Conservation (phyloP, 345 rosid genomes). For the Punica granatum region DNA sequence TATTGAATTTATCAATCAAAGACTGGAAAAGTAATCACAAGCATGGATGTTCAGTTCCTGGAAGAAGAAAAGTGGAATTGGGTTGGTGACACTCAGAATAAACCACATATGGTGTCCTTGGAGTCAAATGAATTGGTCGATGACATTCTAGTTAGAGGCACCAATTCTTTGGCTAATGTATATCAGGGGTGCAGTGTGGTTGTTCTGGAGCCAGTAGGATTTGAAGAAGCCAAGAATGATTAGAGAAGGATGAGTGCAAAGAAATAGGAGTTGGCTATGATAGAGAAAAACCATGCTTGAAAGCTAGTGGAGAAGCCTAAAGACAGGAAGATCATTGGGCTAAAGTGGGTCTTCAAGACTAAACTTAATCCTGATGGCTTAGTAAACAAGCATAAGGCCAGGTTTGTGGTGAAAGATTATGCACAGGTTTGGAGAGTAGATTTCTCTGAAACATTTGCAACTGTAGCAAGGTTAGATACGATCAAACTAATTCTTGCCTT, state of each 20-base stretch:
- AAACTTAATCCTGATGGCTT: slow-evolving; percentile 8
- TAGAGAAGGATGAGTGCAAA: background rate
- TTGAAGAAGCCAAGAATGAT: background rate
- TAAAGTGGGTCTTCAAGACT: slow-evolving; percentile 3
- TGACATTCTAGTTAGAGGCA: slow-evolving; percentile 7
- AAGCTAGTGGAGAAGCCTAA: background rate
- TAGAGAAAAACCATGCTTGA: background rate
- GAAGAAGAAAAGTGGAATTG: background rate
- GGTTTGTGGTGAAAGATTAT: slow-evolving; percentile 7
- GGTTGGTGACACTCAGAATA: background rate
- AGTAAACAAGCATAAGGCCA: too few relatives aligned
- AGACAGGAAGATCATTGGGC: too few relatives aligned
- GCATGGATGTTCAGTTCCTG: slow-evolving; percentile 1
- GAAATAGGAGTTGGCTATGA: too few relatives aligned
- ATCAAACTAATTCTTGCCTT: background rate
- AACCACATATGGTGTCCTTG: background rate
- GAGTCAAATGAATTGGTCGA: background rate
- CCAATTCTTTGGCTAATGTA: slow-evolving; percentile 3
- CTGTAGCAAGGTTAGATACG: background rate
- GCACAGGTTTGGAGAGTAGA: background rate
- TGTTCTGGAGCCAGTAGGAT: background rate
- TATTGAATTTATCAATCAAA: slow-evolving; percentile 10
- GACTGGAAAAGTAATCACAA: background rate
- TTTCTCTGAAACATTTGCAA: slow-evolving; percentile 6
- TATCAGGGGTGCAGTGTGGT: slow-evolving; percentile 7